Evolutionary conservation across 176 grass and related monocot genomes (phyloP).

Genomic region (bread wheat (Triticum aestivum)): DNA sequence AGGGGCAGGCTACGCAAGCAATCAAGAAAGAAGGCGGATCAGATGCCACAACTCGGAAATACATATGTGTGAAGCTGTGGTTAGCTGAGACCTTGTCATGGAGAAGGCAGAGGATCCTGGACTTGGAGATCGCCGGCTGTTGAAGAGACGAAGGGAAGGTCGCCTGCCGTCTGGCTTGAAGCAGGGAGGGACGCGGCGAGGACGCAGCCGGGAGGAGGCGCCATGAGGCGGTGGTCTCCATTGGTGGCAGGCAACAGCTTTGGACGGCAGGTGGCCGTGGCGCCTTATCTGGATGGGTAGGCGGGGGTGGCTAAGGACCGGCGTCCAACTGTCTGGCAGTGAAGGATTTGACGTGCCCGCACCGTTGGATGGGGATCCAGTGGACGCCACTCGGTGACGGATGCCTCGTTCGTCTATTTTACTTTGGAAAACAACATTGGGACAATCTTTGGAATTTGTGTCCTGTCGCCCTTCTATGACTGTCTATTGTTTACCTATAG

Average conservation of each 20-base stretch:
- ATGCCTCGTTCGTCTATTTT: background rate
- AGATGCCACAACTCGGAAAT: background rate
- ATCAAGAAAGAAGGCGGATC: background rate
- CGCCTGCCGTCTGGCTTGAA: background rate
- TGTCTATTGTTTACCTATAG: too few relatives aligned
- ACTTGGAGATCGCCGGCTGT: conserved; percentile 23
- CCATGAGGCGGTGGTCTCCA: conserved; percentile 46
- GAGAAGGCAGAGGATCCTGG: conserved; percentile 39
- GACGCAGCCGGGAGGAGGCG: conserved; percentile 33
- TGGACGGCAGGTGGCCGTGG: conserved; percentile 9
- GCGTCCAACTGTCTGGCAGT: background rate
- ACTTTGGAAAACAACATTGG: too few relatives aligned
- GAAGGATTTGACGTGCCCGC: background rate
- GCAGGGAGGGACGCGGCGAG: background rate
- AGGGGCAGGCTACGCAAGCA: background rate
- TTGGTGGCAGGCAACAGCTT: background rate
- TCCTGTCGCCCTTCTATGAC: too few relatives aligned
- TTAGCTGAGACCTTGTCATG: conserved; percentile 42
- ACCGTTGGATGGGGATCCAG: conserved; percentile 17
- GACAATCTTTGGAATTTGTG: too few relatives aligned
- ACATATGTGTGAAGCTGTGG: background rate
- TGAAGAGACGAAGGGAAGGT: background rate
- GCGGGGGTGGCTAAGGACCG: background rate
- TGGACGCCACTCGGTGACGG: background rate
- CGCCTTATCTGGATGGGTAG: conserved; percentile 30